Percentiles rank a stretch among this genome's conserved stretches.
Conservation (phyloP, 768 basidiomycete species). For the Hygrocybe punicea region DNA sequence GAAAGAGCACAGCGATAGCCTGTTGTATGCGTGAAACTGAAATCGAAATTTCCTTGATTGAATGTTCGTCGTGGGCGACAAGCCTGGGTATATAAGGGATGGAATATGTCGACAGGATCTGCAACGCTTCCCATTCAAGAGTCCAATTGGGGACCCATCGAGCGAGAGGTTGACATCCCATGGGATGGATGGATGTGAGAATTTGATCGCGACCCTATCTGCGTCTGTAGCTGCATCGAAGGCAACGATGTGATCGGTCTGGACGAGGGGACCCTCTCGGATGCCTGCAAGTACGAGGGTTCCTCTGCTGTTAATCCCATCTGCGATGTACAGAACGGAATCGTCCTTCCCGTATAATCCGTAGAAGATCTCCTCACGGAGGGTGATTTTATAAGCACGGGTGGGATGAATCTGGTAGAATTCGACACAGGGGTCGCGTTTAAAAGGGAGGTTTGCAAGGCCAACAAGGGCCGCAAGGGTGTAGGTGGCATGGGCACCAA, state of each 20-base stretch:
- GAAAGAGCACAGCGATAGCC: not conserved
- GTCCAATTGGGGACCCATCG: not conserved
- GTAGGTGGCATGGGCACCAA: not conserved
- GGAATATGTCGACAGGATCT: not conserved
- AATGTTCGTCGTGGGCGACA: not conserved
- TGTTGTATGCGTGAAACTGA: not conserved
- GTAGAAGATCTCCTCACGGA: not conserved
- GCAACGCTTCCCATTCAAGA: conserved; percentile 2
- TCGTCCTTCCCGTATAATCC: not conserved
- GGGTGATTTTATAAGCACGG: not conserved
- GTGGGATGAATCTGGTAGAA: not conserved
- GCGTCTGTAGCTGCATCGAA: not conserved
- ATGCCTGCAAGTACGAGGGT: conserved; percentile 5
- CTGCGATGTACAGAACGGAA: not conserved
- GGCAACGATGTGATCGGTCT: not conserved
- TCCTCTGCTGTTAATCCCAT: not conserved
- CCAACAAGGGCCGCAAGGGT: not conserved
- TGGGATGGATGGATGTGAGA: conserved; percentile 5
- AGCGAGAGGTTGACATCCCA: not conserved
- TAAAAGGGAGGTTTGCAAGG: not conserved
- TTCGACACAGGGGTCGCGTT: not conserved
- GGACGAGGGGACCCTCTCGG: not conserved
- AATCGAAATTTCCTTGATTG: not conserved
- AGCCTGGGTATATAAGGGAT: conserved; percentile 1
- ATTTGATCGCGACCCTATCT: conserved; percentile 7